A percentile compares a stretch with the other conserved stretches of the same genome.
Conservation (phyloP, 148 eudicot genomes). For the Vaccinium vitisidaea region DNA sequence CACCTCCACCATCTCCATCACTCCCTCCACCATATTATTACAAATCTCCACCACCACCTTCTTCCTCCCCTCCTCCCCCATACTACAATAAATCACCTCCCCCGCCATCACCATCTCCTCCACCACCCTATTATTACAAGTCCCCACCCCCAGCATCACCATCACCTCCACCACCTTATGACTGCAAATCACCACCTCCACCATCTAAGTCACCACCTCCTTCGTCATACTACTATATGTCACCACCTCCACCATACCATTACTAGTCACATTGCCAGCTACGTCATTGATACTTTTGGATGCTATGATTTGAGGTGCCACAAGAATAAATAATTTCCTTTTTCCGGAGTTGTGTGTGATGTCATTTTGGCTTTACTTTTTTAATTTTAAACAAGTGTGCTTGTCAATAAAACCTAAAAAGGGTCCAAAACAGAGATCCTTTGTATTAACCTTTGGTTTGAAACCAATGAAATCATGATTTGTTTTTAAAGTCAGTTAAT, state of each 20-base stretch:
- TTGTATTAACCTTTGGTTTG: neutral
- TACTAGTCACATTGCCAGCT: neutral
- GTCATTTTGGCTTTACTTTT: neutral
- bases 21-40: neutral
- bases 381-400: neutral
- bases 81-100: neutral
- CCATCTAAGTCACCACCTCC: constrained; percentile 20
- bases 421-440: neutral
- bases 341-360: neutral
- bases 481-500: neutral
- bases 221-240: neutral
- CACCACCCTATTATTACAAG: constrained; percentile 1
- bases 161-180: constrained; percentile 22
- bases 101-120: constrained; percentile 4
- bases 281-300: neutral
- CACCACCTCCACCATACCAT: constrained; percentile 10
- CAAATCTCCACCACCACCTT: neutral
- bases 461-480: neutral
- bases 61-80: neutral
- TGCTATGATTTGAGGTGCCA: neutral
- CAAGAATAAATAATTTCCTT: neutral
- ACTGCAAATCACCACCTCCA: constrained; percentile 23
- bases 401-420: neutral
- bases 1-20: constrained; percentile 12
- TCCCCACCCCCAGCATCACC: constrained; percentile 23